These are phyloP conservation scores for Aspergillus incahuasiensis DNA, from an alignment of 495 filamentous ascomycete genomes.

Conservation along the genomic window DNA sequence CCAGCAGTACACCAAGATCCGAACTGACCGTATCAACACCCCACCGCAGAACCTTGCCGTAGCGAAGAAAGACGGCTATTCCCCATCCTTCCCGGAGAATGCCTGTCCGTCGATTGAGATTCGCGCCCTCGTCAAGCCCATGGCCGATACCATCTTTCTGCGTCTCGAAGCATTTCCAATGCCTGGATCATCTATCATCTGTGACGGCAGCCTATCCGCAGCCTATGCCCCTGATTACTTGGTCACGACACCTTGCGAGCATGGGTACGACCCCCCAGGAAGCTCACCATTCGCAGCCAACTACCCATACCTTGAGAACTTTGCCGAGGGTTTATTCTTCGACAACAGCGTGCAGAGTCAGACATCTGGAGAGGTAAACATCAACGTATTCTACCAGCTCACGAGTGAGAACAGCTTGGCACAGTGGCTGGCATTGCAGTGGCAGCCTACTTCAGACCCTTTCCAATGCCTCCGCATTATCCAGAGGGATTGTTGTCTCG, in stretches of 20 bases:
- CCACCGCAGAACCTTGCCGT: background rate
- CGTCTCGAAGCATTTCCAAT: background rate
- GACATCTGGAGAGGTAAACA: background rate
- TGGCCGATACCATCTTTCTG: background rate
- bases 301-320: background rate
- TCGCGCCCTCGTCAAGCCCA: background rate
- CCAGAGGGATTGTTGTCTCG: background rate
- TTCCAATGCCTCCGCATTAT: background rate
- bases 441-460: no score
- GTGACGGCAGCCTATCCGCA: background rate
- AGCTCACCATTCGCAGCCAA: background rate
- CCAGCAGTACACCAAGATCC: background rate
- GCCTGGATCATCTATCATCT: background rate
- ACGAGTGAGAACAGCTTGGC: background rate
- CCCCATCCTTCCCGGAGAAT: background rate
- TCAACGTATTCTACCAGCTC: background rate
- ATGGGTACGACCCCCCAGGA: background rate
- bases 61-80: background rate
- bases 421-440: background rate
- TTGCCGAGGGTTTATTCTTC: background rate
- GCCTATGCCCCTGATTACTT: background rate
- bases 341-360: background rate
- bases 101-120: background rate
- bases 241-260: background rate
- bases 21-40: background rate